Conservation (phyloP, 768 basidiomycete genomes). For the Tylopilus balloui region DNA sequence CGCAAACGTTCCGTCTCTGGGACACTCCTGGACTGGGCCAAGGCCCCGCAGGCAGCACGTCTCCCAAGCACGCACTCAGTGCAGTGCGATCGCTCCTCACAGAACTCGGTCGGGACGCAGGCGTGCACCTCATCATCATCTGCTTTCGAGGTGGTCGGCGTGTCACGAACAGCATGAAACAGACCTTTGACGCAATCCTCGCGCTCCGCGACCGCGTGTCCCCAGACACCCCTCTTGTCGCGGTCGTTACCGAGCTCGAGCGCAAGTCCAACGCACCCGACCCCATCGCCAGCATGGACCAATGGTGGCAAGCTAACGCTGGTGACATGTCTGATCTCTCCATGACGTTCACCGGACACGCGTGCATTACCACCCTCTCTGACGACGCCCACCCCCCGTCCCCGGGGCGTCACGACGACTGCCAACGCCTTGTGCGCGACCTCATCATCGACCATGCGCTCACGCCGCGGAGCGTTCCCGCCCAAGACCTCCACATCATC, state of each 20-base stretch:
- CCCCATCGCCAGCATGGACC: slow-evolving; percentile 17
- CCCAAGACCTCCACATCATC: slow-evolving; percentile 29
- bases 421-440: slow-evolving; percentile 23
- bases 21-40: slow-evolving; percentile 21
- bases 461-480: slow-evolving; percentile 15
- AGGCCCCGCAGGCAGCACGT: slow-evolving; percentile 12
- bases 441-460: slow-evolving; percentile 23
- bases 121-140: slow-evolving; percentile 21
- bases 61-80: slow-evolving; percentile 12
- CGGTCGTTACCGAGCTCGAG: slow-evolving; percentile 21
- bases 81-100: slow-evolving; percentile 22
- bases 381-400: slow-evolving; percentile 17
- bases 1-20: slow-evolving; percentile 25
- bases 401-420: slow-evolving; percentile 19
- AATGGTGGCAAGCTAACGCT: slow-evolving; percentile 20
- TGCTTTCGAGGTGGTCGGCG: slow-evolving; percentile 20
- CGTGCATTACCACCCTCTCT: slow-evolving; percentile 22
- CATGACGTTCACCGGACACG: slow-evolving; percentile 18
- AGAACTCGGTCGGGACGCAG: slow-evolving; percentile 13
- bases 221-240: slow-evolving; percentile 17
- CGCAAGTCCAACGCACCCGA: slow-evolving; percentile 1
- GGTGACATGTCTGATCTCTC: slow-evolving; percentile 2
- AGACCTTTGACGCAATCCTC: slow-evolving; percentile 17
- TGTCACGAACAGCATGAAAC: slow-evolving; percentile 18
- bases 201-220: slow-evolving; percentile 15